A percentile compares a stretch with the other conserved stretches of the same genome.
Evolutionary conservation across 495 filamentous ascomycete genomes (phyloP).

Genomic region (Neurospora africana): DNA sequence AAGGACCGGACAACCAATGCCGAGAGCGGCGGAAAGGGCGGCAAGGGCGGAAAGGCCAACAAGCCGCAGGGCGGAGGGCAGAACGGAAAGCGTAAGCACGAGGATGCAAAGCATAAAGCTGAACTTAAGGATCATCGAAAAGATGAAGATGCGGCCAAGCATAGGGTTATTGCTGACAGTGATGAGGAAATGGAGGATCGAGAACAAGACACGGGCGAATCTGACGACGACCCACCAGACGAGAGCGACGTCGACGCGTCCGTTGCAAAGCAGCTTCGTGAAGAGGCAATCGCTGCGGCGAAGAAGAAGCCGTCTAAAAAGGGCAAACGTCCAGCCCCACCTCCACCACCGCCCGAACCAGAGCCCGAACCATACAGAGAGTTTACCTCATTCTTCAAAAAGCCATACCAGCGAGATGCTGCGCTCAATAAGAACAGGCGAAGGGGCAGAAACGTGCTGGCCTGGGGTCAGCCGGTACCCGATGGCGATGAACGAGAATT

Average conservation of each 20-base stretch:
- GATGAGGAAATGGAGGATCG: slow-evolving; percentile 13
- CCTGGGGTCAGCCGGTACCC: slow-evolving; percentile 78
- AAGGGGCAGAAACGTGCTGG: slow-evolving; percentile 42
- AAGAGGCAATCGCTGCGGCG: slow-evolving; percentile 49
- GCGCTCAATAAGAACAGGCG: slow-evolving; percentile 55
- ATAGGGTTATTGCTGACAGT: slow-evolving; percentile 7
- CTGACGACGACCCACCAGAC: slow-evolving; percentile 18
- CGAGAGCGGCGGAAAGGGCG: slow-evolving; percentile 33
- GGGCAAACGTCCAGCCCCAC: not conserved
- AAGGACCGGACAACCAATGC: slow-evolving; percentile 48
- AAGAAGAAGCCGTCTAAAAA: slow-evolving; percentile 9
- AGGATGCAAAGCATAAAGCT: slow-evolving; percentile 12
- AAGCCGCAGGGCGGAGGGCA: slow-evolving; percentile 6
- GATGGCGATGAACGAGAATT: slow-evolving; percentile 63
- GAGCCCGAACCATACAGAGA: slow-evolving; percentile 37
- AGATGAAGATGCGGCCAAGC: slow-evolving; percentile 17
- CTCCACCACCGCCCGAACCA: slow-evolving; percentile 3
- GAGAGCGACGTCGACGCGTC: slow-evolving; percentile 61
- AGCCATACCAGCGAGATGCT: slow-evolving; percentile 62
- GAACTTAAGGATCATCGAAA: slow-evolving; percentile 13
- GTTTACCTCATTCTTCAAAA: slow-evolving; percentile 77
- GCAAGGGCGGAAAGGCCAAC: slow-evolving; percentile 19
- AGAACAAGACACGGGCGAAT: slow-evolving; percentile 9
- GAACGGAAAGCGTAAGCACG: slow-evolving; percentile 20
- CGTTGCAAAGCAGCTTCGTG: slow-evolving; percentile 61